Conservation (phyloP, 768 basidiomycete genomes). For the Albatrellus ellisii region DNA sequence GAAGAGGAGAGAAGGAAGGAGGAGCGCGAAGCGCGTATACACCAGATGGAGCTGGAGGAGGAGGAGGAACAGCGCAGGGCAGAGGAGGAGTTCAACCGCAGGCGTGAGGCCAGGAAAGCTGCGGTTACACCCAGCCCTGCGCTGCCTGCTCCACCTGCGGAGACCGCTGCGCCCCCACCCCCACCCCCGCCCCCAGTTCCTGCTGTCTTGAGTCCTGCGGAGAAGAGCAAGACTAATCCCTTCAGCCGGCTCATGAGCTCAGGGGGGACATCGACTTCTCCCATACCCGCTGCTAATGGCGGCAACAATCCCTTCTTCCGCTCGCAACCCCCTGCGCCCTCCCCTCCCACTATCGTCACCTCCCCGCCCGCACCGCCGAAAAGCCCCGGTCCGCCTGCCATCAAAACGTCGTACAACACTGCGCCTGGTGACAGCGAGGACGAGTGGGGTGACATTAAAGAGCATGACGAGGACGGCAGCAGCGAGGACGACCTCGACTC, state of each 20-base stretch:
- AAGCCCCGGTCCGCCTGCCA: conserved; percentile 39
- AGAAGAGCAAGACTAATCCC: conserved; percentile 62
- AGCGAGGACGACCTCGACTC: conserved; percentile 71
- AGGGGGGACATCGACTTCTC: conserved; percentile 22
- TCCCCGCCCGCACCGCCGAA: conserved; percentile 22
- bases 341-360: too few relatives aligned
- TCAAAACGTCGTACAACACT: conserved; percentile 47
- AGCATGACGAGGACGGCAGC: conserved; percentile 54
- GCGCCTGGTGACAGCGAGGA: conserved; percentile 50
- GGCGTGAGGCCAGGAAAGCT: background rate
- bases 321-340: conserved; percentile 28
- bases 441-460: conserved; percentile 73
- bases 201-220: conserved; percentile 19
- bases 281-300: conserved; percentile 24
- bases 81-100: background rate
- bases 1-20: conserved; percentile 21
- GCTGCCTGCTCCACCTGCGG: conserved; percentile 14
- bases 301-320: conserved; percentile 71
- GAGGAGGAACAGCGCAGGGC: background rate
- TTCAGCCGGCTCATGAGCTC: conserved; percentile 59
- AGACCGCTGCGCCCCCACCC: conserved; percentile 26
- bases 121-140: background rate
- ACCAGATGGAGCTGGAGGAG: conserved; percentile 1
- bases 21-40: conserved; percentile 24
- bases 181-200: conserved; percentile 27